phyloP scores from a whole-genome alignment of 1,284 basidiomycete species.

The Coniferiporia sulphurascens region DNA sequence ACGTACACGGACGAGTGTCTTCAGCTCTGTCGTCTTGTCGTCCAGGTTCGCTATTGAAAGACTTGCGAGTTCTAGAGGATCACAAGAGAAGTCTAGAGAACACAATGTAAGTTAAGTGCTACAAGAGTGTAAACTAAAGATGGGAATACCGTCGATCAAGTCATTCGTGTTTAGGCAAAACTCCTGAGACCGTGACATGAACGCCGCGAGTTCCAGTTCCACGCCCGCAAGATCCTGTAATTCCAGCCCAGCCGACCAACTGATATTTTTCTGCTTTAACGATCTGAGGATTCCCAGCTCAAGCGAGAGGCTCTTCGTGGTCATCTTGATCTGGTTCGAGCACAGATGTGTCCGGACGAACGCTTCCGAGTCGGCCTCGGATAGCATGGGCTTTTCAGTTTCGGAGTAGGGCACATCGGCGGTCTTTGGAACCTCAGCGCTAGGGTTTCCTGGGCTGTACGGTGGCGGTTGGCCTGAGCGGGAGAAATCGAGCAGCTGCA shows the following conservation, averaged over 20 bases:
- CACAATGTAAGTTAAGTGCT: neutral
- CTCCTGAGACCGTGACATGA: neutral
- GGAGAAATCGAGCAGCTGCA: neutral
- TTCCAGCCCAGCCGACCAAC: too few species aligned
- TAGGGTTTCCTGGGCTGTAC: neutral
- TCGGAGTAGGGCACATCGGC: neutral
- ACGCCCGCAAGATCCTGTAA: too few species aligned
- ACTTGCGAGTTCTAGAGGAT: neutral
- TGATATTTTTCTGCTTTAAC: too few species aligned
- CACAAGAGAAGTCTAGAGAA: neutral
- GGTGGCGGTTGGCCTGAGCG: neutral
- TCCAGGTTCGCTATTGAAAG: neutral
- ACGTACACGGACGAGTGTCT: neutral
- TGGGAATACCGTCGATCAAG: neutral
- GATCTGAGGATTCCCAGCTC: too few species aligned
- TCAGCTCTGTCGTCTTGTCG: neutral
- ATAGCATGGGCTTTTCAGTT: neutral
- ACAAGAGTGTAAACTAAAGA: neutral
- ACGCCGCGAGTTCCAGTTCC: neutral
- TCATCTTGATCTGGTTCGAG: neutral
- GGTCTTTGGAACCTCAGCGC: neutral
- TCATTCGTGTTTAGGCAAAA: neutral
- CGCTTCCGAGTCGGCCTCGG: neutral
- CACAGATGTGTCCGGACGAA: neutral
- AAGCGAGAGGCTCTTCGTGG: too few species aligned